phyloP scores from a whole-genome alignment of 176 grass and related monocot genomes.

The sorghum (Sorghum bicolor) region Sorghum_bicolor_NCBIv3 NC_012878.2:45336501-45337000 shows the following conservation, averaged over 20 bases:
- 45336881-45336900: not conserved
- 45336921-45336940: not conserved
- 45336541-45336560: not conserved
- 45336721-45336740: not conserved
- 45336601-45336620: not conserved
- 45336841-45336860: no score
- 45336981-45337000: conserved; percentile 24
- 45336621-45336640: not conserved
- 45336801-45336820: not conserved
- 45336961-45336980: not conserved
- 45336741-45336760: no score
- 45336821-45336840: not conserved
- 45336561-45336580: not conserved
- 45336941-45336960: conserved; percentile 29
- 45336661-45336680: not conserved
- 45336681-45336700: conserved; percentile 1
- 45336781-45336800: not conserved
- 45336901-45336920: not conserved
- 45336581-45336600: not conserved
- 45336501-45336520: not conserved
- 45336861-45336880: not conserved
- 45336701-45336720: not conserved
- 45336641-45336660: not conserved
- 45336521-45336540: not conserved
- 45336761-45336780: not conserved